Percentiles rank a stretch among this genome's conserved stretches.
Conservation (phyloP, 108 stramenopile genomes). For the Cyclostephanos invisitatus region DNA sequence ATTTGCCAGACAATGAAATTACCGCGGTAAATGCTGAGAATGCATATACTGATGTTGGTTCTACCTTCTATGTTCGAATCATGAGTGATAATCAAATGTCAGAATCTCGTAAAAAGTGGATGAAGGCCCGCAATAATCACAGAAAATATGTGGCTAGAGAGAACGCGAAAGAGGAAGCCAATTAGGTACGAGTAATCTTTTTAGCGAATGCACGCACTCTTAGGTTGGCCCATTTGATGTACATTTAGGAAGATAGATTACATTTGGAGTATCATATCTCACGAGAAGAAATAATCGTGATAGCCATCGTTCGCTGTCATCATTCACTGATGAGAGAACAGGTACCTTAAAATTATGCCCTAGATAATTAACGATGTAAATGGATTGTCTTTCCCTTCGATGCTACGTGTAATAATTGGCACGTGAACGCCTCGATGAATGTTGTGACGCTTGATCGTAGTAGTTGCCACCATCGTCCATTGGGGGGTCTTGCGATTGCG, state of each 20-base stretch:
- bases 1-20: conserved; percentile 41
- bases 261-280: no score
- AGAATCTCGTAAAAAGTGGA: conserved; percentile 37
- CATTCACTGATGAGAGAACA: no score
- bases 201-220: not conserved
- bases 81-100: conserved; percentile 51
- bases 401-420: no score
- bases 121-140: conserved; percentile 33
- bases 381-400: no score
- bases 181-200: not conserved
- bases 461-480: not conserved
- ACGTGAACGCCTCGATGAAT: not conserved
- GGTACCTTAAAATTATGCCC: no score
- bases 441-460: not conserved
- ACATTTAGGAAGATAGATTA: no score
- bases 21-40: conserved; percentile 18
- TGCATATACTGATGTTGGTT: conserved; percentile 7
- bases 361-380: no score
- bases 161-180: not conserved
- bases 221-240: no score
- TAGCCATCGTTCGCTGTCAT: no score
- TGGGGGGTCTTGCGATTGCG: not conserved
- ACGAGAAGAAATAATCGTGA: no score
- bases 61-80: conserved; percentile 46
- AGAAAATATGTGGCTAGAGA: conserved; percentile 21